A percentile compares a stretch with the other conserved stretches of the same genome.
Evolutionary conservation across 768 basidiomycete genomes (phyloP).

Genomic region (Lactifluus subvellereus): DNA sequence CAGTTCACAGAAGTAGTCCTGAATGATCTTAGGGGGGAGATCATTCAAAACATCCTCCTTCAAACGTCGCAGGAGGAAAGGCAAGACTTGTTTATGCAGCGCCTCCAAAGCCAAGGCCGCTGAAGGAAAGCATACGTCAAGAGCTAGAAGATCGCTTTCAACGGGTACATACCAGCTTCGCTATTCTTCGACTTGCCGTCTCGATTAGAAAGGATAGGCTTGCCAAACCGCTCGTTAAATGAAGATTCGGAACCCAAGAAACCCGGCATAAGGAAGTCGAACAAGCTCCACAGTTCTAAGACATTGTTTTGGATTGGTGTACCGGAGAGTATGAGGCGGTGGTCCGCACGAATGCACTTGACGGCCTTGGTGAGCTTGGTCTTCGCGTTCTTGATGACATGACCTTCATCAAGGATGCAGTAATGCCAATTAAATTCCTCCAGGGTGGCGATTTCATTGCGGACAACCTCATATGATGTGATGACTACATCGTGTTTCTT

Average conservation of each 20-base stretch:
- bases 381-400: slow-evolving; percentile 98
- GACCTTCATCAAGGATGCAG: slow-evolving; percentile 96
- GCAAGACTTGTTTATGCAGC: slow-evolving; percentile 97
- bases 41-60: slow-evolving; percentile 97
- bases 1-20: slow-evolving; percentile 98
- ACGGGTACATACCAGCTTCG: slow-evolving; percentile 74
- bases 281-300: slow-evolving; percentile 95
- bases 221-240: slow-evolving; percentile 94
- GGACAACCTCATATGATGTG: slow-evolving; percentile 95
- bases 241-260: slow-evolving; percentile 93
- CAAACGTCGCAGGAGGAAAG: slow-evolving; percentile 90
- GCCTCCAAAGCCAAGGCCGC: slow-evolving; percentile 93
- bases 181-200: slow-evolving; percentile 93
- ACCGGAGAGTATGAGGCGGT: slow-evolving; percentile 91
- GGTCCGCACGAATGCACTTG: slow-evolving; percentile 83
- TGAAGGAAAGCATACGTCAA: slow-evolving; percentile 31
- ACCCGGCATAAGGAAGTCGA: slow-evolving; percentile 99
- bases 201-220: slow-evolving; percentile 90
- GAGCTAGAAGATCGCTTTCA: not conserved
- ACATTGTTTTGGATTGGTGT: slow-evolving; percentile 99
- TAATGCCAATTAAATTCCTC: slow-evolving; percentile 82
- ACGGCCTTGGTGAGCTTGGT: slow-evolving; percentile 97
- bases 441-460: slow-evolving; percentile 82
- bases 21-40: slow-evolving; percentile 97
- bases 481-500: slow-evolving; percentile 83